phyloP scores from a whole-genome alignment of 2,329 filamentous ascomycete species.

The Raffaelea deltoideospora region DNA sequence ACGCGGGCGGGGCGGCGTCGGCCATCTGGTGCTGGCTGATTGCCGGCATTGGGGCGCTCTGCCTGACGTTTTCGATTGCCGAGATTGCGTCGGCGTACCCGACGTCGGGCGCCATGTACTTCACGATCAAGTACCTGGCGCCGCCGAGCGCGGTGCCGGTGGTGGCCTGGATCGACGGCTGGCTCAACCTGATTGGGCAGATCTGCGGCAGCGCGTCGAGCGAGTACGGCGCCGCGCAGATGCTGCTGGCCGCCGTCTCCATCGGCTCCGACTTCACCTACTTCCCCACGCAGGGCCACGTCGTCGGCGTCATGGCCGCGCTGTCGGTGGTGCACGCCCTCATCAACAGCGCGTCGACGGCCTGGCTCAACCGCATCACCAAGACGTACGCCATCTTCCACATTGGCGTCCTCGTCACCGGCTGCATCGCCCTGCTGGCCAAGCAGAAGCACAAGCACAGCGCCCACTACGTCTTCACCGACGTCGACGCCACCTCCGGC shows the following conservation, averaged over 20 bases:
- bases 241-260: constrained; percentile 39
- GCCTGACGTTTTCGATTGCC: constrained; percentile 36
- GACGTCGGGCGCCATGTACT: constrained; percentile 33
- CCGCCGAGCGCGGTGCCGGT: constrained; percentile 30
- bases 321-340: constrained; percentile 34
- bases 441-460: constrained; percentile 34
- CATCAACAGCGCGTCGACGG: constrained; percentile 40
- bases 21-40: constrained; percentile 45
- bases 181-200: constrained; percentile 36
- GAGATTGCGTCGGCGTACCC: constrained; percentile 44
- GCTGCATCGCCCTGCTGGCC: constrained; percentile 33
- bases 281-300: constrained; percentile 26
- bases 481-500: constrained; percentile 33
- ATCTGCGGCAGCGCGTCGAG: constrained; percentile 38
- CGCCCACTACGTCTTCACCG: constrained; percentile 37
- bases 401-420: constrained; percentile 33
- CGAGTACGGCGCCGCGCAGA: constrained; percentile 40
- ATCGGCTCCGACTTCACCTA: constrained; percentile 32
- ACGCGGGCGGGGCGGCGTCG: constrained; percentile 35
- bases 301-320: constrained; percentile 39
- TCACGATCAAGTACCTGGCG: constrained; percentile 38
- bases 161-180: constrained; percentile 32
- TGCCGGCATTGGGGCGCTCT: constrained; percentile 39
- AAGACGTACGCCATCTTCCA: constrained; percentile 43
- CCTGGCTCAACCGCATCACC: constrained; percentile 43